Evolutionary conservation across 2,329 filamentous ascomycete genomes (phyloP).

Genomic region (Phialocephala subalpina): DNA sequence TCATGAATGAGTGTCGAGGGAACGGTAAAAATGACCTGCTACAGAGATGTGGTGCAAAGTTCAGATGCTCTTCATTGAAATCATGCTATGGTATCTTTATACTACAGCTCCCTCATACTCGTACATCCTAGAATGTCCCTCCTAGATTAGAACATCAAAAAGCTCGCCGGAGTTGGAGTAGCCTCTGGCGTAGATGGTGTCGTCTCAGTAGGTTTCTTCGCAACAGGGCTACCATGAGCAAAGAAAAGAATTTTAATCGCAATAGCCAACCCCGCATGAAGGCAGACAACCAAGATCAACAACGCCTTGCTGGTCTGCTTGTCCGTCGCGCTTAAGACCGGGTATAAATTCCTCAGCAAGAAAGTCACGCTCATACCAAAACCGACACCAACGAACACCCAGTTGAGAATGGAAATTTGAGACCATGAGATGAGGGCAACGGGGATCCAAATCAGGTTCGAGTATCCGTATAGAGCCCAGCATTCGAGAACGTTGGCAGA

Average conservation of each 20-base stretch:
- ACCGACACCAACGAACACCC: slow-evolving; percentile 88
- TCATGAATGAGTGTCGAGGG: neutral
- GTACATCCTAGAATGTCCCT: neutral
- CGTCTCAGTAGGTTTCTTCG: slow-evolving; percentile 25
- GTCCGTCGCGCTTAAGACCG: slow-evolving; percentile 91
- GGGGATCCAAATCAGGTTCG: slow-evolving; percentile 96
- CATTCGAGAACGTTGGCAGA: slow-evolving; percentile 93
- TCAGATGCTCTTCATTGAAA: slow-evolving; percentile 5
- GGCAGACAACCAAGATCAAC: slow-evolving; percentile 80
- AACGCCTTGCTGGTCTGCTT: slow-evolving; percentile 89
- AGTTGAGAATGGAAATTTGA: slow-evolving; percentile 86
- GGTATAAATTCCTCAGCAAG: slow-evolving; percentile 85
- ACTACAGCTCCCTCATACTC: slow-evolving; percentile 3
- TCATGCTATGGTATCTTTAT: slow-evolving; percentile 2
- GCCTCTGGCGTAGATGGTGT: slow-evolving; percentile 19
- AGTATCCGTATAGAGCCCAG: slow-evolving; percentile 94
- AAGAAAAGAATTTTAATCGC: slow-evolving; percentile 98
- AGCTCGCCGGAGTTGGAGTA: slow-evolving; percentile 19
- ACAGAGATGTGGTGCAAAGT: neutral
- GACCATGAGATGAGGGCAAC: slow-evolving; percentile 94
- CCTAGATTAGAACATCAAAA: slow-evolving; percentile 32
- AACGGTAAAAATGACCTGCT: neutral
- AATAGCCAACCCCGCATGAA: slow-evolving; percentile 90
- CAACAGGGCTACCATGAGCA: slow-evolving; percentile 73
- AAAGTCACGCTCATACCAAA: slow-evolving; percentile 86